phyloP scores from a whole-genome alignment of 257 asterid species.

The Craterostigma plantagineum region DNA sequence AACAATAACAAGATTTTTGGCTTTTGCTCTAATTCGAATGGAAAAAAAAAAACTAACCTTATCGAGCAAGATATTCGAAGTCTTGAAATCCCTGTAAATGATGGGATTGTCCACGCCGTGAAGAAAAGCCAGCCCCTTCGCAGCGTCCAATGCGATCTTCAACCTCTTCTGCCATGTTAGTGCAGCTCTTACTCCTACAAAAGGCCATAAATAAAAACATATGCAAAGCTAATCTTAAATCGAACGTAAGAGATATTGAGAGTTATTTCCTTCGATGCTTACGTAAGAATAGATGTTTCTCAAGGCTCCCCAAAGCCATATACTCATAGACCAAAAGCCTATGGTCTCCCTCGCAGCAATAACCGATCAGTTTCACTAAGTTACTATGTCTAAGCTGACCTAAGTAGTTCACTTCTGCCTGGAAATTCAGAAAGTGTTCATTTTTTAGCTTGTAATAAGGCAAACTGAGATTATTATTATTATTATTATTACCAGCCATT shows the following conservation, averaged over 20 bases:
- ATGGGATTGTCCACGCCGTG: slow-evolving; percentile 82
- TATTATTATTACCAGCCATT: slow-evolving; percentile 64
- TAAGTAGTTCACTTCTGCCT: slow-evolving; percentile 88
- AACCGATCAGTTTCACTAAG: slow-evolving; percentile 78
- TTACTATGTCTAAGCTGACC: slow-evolving; percentile 79
- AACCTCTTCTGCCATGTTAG: slow-evolving; percentile 66
- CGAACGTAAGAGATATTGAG: too few species aligned
- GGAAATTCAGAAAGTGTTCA: slow-evolving; percentile 9
- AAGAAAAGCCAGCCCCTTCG: slow-evolving; percentile 94
- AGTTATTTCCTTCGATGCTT: slow-evolving; percentile 10
- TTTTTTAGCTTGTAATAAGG: too few species aligned
- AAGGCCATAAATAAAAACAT: too few species aligned
- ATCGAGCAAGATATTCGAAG: slow-evolving; percentile 72
- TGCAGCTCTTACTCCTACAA: slow-evolving; percentile 52
- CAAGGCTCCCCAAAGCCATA: slow-evolving; percentile 91
- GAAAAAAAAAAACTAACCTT: slow-evolving; percentile 39
- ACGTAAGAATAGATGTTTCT: slow-evolving; percentile 70
- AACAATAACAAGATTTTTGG: too few species aligned
- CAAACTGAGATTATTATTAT: too few species aligned
- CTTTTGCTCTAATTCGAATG: too few species aligned
- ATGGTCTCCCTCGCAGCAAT: slow-evolving; percentile 82
- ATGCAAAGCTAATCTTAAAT: too few species aligned
- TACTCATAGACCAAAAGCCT: slow-evolving; percentile 83
- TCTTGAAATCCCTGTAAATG: slow-evolving; percentile 87
- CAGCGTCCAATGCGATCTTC: slow-evolving; percentile 86